Evolutionary conservation across 139 green algal genomes (phyloP), one percentile per base, ranked within the genome.

Genomic region (Volvox africanus): DNA sequence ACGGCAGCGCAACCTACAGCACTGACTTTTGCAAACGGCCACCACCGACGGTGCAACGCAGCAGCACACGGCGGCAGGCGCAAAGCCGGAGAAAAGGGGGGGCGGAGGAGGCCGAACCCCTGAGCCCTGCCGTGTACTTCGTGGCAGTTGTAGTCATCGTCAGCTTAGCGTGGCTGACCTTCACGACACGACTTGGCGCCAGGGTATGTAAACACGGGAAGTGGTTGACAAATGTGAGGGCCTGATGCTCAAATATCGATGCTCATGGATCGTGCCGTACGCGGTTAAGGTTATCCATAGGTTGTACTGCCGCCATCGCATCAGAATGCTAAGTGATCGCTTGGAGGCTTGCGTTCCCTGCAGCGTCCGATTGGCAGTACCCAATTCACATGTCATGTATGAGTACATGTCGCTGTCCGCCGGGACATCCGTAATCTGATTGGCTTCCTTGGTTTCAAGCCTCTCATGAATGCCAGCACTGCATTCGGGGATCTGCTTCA

Each of bases 111-210:
- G 32, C 33, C 65, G 83, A 88, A 20, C 18, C 36, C 22, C 3
- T 88, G 65, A 80, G 83, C n/a, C 37, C 69, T n/a, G 28, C 69
- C 5, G 84, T 89, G 36, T 89, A 82, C 36, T 35, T 89, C 11
- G 17, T 89, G 44, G 71, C 35, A 2, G 37, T n/a, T 36, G 37
- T 55, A 68, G 84, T 89, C 37, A 0, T 89, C 13, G 26, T 44
- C 37, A 55, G 37, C 37, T 44, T 89, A 17, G n/a, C 37, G 6
- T 89, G 84, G 84, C 68, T 89, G 17, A 30, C 19, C 0, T 80
- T n/a, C 84, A 89, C 84, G 13, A 89, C 84, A 19, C 37, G 67
- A 12, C 35, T 61, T 36, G 19, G 83, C 67, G 24, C 35, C 36
- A 68, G 83, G 83, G 79, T 36, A 14, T 32, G 19, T 22, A 11